phyloP scores from a whole-genome alignment of 2,329 filamentous ascomycete species.

The Beauveria medogensis region DNA sequence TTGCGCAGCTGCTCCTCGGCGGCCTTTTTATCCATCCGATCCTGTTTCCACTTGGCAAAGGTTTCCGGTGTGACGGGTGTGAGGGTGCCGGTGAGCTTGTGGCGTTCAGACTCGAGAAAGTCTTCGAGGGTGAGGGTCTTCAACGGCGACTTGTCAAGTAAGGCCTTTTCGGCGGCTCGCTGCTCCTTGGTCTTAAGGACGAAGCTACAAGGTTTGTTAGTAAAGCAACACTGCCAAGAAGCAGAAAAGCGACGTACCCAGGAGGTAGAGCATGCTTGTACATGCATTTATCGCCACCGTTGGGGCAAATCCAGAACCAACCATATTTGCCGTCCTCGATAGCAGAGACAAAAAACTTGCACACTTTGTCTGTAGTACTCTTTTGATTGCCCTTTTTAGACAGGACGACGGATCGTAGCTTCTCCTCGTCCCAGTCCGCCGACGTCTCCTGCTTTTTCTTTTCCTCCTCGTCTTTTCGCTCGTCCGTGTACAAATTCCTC shows the following conservation, averaged over 20 bases:
- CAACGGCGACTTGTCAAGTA: constrained; percentile 91
- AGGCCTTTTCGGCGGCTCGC: constrained; percentile 85
- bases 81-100: constrained; percentile 84
- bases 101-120: constrained; percentile 90
- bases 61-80: constrained; percentile 90
- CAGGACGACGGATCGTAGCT: constrained; percentile 79
- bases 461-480: constrained; percentile 60
- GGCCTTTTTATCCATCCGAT: constrained; percentile 88
- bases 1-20: constrained; percentile 84
- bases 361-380: constrained; percentile 95
- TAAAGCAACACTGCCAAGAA: constrained; percentile 9
- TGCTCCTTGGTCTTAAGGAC: constrained; percentile 97
- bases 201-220: constrained; percentile 53
- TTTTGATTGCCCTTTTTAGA: constrained; percentile 97
- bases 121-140: constrained; percentile 94
- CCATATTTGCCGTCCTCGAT: constrained; percentile 98
- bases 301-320: constrained; percentile 98
- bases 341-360: constrained; percentile 95
- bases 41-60: constrained; percentile 96
- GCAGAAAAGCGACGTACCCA: constrained; percentile 54
- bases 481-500: constrained; percentile 84
- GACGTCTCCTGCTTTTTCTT: constrained; percentile 87
- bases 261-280: constrained; percentile 93
- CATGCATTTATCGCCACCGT: constrained; percentile 96
- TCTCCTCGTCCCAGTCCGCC: constrained; percentile 96